A percentile compares a stretch with the other conserved stretches of the same genome.
Conservation (phyloP, 108 stramenopile species). For the Nitzschia palea region DNA sequence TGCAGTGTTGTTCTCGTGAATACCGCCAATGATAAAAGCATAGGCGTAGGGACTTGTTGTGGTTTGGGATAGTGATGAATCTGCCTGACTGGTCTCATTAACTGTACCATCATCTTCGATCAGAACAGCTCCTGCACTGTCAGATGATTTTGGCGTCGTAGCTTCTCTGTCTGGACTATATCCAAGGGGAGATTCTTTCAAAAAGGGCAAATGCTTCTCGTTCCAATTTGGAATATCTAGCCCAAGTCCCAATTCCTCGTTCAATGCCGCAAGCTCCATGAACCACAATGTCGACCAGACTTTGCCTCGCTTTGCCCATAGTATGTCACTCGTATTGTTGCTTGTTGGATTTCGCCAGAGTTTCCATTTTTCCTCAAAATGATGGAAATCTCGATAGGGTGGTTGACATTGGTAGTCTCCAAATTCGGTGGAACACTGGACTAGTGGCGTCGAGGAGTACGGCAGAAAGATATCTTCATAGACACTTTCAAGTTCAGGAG, state of each 20-base stretch:
- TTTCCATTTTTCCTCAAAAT: slow-evolving; percentile 22
- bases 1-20: neutral
- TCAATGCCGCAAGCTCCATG: slow-evolving; percentile 5
- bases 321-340: neutral
- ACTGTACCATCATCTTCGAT: neutral
- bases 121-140: neutral
- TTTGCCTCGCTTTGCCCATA: neutral
- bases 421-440: neutral
- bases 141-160: neutral
- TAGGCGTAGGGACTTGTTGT: slow-evolving; percentile 32
- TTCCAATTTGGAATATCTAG: slow-evolving; percentile 16
- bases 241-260: neutral
- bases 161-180: neutral
- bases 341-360: slow-evolving; percentile 10
- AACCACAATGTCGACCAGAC: slow-evolving; percentile 3
- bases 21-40: slow-evolving; percentile 38
- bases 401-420: neutral
- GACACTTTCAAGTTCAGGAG: neutral
- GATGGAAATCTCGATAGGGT: slow-evolving; percentile 28
- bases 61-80: too few relatives aligned
- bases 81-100: neutral
- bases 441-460: neutral
- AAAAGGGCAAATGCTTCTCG: neutral
- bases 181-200: slow-evolving; percentile 14
- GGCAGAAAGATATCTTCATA: neutral